These are phyloP conservation scores for Trypanosoma platydactyli DNA, from an alignment of 208 protist genomes.

Conservation along the genomic window DNA sequence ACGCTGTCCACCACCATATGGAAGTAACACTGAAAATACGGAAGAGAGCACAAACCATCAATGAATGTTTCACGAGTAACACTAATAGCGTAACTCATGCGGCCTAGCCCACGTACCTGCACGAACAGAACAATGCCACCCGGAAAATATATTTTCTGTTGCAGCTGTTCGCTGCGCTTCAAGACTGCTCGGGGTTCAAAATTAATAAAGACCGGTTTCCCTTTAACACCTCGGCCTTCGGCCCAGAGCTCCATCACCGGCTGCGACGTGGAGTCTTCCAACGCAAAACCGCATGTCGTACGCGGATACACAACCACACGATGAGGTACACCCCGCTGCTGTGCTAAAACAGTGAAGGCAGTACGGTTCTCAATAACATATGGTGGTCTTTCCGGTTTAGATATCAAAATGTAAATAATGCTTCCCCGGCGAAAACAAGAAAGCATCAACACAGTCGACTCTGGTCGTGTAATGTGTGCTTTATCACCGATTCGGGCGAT, in stretches of 20 bases:
- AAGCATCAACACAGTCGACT: slow-evolving; percentile 51
- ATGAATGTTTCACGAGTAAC: slow-evolving; percentile 64
- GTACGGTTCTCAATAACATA: slow-evolving; percentile 81
- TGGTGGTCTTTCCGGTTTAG: slow-evolving; percentile 47
- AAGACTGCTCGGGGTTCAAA: slow-evolving; percentile 58
- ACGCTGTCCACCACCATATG: slow-evolving; percentile 51
- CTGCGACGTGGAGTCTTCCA: slow-evolving; percentile 40
- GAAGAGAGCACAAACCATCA: slow-evolving; percentile 57
- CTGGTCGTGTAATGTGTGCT: slow-evolving; percentile 37
- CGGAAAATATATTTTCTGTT: slow-evolving; percentile 35
- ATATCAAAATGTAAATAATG: slow-evolving; percentile 60
- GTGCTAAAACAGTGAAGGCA: slow-evolving; percentile 45
- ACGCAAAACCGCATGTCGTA: slow-evolving; percentile 60
- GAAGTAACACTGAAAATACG: slow-evolving; percentile 65
- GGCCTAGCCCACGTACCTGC: slow-evolving; percentile 59
- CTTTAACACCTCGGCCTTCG: slow-evolving; percentile 3
- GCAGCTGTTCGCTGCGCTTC: slow-evolving; percentile 31
- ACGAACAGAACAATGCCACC: slow-evolving; percentile 59
- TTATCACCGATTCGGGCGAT: slow-evolving; percentile 39
- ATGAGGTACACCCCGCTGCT: slow-evolving; percentile 38
- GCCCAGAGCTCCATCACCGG: slow-evolving; percentile 41
- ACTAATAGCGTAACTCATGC: slow-evolving; percentile 72
- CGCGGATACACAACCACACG: slow-evolving; percentile 48
- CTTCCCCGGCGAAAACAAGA: slow-evolving; percentile 41
- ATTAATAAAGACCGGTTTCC: slow-evolving; percentile 39